Conservation (phyloP, 257 asterid species). For the Dorcoceras hygrometricum region DNA sequence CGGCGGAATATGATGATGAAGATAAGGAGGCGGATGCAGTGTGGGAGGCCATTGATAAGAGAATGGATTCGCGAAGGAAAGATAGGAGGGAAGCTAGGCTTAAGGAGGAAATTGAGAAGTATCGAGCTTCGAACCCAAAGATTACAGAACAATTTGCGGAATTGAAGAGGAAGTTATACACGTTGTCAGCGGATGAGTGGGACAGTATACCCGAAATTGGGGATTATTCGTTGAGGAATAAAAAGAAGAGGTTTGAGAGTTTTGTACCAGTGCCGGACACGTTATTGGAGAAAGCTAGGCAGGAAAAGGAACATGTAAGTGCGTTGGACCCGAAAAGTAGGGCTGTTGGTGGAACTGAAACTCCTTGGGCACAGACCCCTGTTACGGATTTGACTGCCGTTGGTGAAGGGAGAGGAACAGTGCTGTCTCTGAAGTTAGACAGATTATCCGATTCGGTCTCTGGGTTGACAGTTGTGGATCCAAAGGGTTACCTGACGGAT, state of each 20-base stretch:
- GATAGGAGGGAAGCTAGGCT: constrained; percentile 93
- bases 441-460: constrained; percentile 80
- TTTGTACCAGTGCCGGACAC: constrained; percentile 91
- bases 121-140: constrained; percentile 82
- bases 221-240: constrained; percentile 74
- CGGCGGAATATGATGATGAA: constrained; percentile 93
- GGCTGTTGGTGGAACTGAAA: constrained; percentile 79
- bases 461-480: constrained; percentile 90
- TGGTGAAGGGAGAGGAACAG: constrained; percentile 97
- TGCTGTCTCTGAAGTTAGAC: constrained; percentile 77
- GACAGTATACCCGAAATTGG: constrained; percentile 89
- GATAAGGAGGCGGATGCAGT: constrained; percentile 86
- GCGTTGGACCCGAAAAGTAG: constrained; percentile 88
- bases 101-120: constrained; percentile 87
- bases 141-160: constrained; percentile 91
- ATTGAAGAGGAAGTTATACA: constrained; percentile 71
- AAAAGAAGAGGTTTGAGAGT: constrained; percentile 90
- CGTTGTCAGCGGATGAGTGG: constrained; percentile 70
- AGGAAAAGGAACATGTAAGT: constrained; percentile 84
- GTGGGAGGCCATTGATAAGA: constrained; percentile 80
- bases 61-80: constrained; percentile 88
- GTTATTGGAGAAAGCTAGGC: constrained; percentile 86
- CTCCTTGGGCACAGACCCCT: constrained; percentile 87
- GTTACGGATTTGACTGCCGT: constrained; percentile 94
- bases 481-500: constrained; percentile 93